Base-by-base conservation (phyloP, 495 filamentous ascomycete species). In the Neurospora terricola region DNA sequence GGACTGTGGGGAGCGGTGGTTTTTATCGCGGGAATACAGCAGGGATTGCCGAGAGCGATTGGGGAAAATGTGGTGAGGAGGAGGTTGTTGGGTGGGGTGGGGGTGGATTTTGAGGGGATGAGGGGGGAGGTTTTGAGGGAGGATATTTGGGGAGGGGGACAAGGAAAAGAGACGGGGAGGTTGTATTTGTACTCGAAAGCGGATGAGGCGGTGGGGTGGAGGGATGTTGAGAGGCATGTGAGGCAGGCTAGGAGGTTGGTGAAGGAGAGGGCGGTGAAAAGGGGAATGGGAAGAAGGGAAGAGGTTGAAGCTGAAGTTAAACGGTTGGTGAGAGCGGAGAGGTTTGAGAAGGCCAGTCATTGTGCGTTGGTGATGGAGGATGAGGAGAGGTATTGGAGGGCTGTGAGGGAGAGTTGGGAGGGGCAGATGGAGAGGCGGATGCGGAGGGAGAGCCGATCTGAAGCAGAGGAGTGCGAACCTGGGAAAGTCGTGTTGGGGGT, bases 171-270 rank as follows among this genome's bases (percentile, higher is more conserved):
- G 1, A 68, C 73, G 40, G 74, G 69, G 70, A 27, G 74, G 62
- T 74, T 75, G 40, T 83, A 83, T 78, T 30, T 85, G 27, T 84
- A 81, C 70, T 80, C 81, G 39, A 72, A 79, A 70, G 74, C 36
- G 68, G 80, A 85, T 68, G 76, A 79, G 39, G 69, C 82, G 68
- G 80, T 84, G 16, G 68, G 70, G 16, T 81, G 77, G 78, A 14
- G 70, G 68, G 81, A 81, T 68, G 77, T 84, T 4, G 77, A 81
- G 73, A 70, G 73, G 48, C 82, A 84, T 73, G 1, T 66, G 8
- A 18, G 27, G 27, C 0, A 18, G 54, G 54, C 54, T 0, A 66
- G 11, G 2, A 34, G 7, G 54, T 27, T 62, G 27, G 27, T 34
- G 54, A 34, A 34, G n/a, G n/a, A 23, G n/a, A 21, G 77, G 72